Conservation (phyloP, 106 monocot genomes). For the Dendrobium huoshanense region DNA sequence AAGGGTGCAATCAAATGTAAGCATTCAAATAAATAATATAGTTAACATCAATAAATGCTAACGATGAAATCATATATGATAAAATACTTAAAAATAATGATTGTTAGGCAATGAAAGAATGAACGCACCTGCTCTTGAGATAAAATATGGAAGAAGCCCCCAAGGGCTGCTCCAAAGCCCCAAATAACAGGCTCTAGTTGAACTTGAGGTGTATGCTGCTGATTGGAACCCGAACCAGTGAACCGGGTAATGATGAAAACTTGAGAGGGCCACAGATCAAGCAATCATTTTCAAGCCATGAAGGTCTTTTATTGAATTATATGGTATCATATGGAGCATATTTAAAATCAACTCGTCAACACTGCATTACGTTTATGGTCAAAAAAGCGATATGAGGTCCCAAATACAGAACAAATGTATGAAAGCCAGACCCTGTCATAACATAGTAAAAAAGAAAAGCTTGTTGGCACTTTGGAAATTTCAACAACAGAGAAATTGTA, state of each 20-base stretch:
- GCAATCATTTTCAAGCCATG: slow-evolving; percentile 94
- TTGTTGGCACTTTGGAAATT: neutral
- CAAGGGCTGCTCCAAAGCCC: slow-evolving; percentile 94
- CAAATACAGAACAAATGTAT: slow-evolving; percentile 94
- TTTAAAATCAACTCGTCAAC: slow-evolving; percentile 85
- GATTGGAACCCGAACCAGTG: slow-evolving; percentile 61
- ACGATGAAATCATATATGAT: neutral
- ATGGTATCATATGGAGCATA: slow-evolving; percentile 91
- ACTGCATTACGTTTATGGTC: slow-evolving; percentile 75
- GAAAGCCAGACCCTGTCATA: slow-evolving; percentile 86
- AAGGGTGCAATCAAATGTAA: neutral
- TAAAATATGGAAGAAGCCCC: slow-evolving; percentile 96
- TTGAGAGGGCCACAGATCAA: slow-evolving; percentile 67
- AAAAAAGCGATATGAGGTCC: slow-evolving; percentile 93
- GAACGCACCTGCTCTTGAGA: slow-evolving; percentile 79
- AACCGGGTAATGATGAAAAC: slow-evolving; percentile 36
- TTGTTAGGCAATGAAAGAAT: neutral
- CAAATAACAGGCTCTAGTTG: slow-evolving; percentile 86
- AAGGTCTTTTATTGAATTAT: slow-evolving; percentile 61
- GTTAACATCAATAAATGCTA: neutral
- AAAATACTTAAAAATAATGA: neutral
- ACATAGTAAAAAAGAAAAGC: neutral
- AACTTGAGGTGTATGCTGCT: slow-evolving; percentile 67
- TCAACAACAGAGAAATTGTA: neutral
- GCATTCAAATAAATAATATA: neutral